Conservation (phyloP, 768 basidiomycete genomes). For the Gymnopilus dilepis region DNA sequence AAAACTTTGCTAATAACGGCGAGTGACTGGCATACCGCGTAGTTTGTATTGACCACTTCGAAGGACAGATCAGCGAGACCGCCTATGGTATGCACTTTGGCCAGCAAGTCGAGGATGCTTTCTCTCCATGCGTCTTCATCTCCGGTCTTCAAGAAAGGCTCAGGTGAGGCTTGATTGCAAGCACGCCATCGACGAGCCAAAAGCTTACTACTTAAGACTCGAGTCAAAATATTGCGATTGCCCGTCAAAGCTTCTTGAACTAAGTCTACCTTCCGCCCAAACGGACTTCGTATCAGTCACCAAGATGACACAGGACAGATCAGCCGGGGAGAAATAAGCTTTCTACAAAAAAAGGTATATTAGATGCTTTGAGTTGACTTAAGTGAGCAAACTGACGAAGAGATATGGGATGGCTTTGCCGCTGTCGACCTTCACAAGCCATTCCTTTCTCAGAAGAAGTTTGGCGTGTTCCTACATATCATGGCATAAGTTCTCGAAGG, state of each 20-base stretch:
- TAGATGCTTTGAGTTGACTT: conserved; percentile 8
- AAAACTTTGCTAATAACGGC: too few relatives aligned
- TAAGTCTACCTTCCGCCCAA: conserved; percentile 73
- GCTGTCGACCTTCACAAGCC: conserved; percentile 72
- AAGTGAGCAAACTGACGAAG: conserved; percentile 55
- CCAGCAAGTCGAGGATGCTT: conserved; percentile 56
- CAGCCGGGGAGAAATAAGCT: conserved; percentile 59
- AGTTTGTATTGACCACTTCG: conserved; percentile 60
- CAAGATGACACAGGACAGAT: conserved; percentile 63
- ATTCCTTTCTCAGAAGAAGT: conserved; percentile 66
- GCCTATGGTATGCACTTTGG: conserved; percentile 66
- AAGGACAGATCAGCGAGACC: conserved; percentile 62
- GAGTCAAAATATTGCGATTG: background rate
- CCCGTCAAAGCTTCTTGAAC: background rate
- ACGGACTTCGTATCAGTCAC: conserved; percentile 77
- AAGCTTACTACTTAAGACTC: conserved; percentile 61
- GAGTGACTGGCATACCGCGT: conserved; percentile 38
- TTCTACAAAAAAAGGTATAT: conserved; percentile 51
- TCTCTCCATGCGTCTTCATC: conserved; percentile 71
- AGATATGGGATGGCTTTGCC: conserved; percentile 70
- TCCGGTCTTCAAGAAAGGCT: conserved; percentile 33
- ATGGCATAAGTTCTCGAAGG: background rate
- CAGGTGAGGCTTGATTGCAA: conserved; percentile 50
- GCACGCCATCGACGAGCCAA: conserved; percentile 74
- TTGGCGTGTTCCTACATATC: conserved; percentile 58